These are phyloP conservation scores for Neurospora terricola DNA, from an alignment of 495 filamentous ascomycete species.

Conservation along the genomic window DNA sequence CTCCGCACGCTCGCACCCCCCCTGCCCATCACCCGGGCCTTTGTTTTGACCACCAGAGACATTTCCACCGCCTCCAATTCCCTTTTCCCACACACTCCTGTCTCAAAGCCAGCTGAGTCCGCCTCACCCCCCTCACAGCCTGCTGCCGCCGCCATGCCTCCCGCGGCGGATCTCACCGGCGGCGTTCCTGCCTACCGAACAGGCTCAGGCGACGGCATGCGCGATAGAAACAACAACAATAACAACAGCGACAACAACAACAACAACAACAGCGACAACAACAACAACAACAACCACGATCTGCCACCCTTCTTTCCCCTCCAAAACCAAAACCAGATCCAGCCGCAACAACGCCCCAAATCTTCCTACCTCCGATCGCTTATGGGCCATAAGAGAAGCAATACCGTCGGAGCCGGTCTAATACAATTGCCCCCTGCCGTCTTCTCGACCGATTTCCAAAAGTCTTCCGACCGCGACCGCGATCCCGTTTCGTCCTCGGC, in stretches of 20 bases:
- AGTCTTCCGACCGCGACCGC: neutral
- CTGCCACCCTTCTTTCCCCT: neutral
- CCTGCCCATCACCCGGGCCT: neutral
- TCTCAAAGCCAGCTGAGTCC: neutral
- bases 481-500: neutral
- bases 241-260: neutral
- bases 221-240: neutral
- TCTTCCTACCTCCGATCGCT: slow-evolving; percentile 49
- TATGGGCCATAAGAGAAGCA: slow-evolving; percentile 40
- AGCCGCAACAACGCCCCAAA: slow-evolving; percentile 38
- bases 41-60: neutral
- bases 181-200: neutral
- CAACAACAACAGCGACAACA: neutral
- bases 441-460: neutral
- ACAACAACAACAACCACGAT: neutral
- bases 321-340: neutral
- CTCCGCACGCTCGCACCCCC: neutral
- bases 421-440: slow-evolving; percentile 17
- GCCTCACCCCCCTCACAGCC: neutral
- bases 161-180: slow-evolving; percentile 9
- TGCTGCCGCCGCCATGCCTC: slow-evolving; percentile 7
- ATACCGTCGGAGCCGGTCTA: slow-evolving; percentile 34
- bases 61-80: neutral
- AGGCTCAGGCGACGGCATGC: neutral
- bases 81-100: neutral